These are phyloP conservation scores for Sclerospora graminicola DNA, from an alignment of 352 stramenopile genomes.

Conservation along the genomic window DNA sequence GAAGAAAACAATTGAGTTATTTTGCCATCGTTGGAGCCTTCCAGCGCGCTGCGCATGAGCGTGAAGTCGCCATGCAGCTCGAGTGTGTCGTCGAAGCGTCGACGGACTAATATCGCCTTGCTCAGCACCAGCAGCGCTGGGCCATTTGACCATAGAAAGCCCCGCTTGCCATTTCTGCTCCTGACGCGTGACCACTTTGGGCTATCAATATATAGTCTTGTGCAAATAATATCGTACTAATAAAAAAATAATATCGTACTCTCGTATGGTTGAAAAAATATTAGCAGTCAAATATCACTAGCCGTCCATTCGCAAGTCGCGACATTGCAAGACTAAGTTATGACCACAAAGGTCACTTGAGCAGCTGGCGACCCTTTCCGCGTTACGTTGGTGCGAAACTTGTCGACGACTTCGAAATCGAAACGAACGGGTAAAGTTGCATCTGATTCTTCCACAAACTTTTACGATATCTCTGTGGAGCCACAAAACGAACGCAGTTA, in stretches of 20 bases:
- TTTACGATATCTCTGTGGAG: no score
- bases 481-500: background rate
- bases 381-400: no score
- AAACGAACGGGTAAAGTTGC: no score
- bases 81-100: constrained; percentile 29
- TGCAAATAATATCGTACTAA: constrained; percentile 36
- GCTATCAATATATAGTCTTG: constrained; percentile 32
- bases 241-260: constrained; percentile 6
- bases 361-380: no score
- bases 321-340: constrained; percentile 4
- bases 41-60: constrained; percentile 63
- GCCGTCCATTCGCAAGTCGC: constrained; percentile 9
- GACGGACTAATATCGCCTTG: constrained; percentile 13
- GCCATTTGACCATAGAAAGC: no score
- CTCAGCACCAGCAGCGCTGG: constrained; percentile 7
- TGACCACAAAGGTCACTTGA: no score
- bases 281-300: constrained; percentile 9
- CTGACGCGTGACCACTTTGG: constrained; percentile 15
- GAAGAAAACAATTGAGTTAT: constrained; percentile 65
- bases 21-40: constrained; percentile 75
- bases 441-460: no score
- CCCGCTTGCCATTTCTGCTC: constrained; percentile 1
- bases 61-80: constrained; percentile 32
- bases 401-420: no score
- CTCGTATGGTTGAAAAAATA: background rate